These are phyloP conservation scores for Bryum argenteum DNA, from an alignment of 225 moss, liverwort and hornwort genomes.

Conservation along the genomic window DNA sequence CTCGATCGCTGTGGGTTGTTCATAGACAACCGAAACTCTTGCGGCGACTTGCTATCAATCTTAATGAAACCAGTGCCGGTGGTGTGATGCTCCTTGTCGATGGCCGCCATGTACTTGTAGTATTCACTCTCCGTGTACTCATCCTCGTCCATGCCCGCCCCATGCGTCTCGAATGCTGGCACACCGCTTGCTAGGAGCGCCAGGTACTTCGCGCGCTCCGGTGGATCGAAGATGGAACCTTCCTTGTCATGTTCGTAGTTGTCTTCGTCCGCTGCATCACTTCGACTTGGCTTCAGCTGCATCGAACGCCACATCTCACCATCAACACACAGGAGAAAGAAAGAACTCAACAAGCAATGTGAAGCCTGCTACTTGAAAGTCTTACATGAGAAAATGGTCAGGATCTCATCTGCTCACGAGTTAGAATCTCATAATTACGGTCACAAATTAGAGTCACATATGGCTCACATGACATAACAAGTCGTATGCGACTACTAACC, in stretches of 20 bases:
- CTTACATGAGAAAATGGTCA: no score
- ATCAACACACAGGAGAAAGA: background rate
- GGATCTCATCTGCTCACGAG: no score
- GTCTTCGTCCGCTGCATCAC: slow-evolving; percentile 30
- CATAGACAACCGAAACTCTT: slow-evolving; percentile 26
- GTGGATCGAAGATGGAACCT: slow-evolving; percentile 27
- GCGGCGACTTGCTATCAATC: slow-evolving; percentile 20
- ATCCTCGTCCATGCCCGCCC: slow-evolving; percentile 21
- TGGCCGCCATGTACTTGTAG: slow-evolving; percentile 36
- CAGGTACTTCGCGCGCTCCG: slow-evolving; percentile 44
- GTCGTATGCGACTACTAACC: no score
- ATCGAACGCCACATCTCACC: background rate
- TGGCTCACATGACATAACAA: no score
- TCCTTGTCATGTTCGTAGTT: background rate
- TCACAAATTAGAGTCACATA: no score
- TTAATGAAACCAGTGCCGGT: slow-evolving; percentile 46
- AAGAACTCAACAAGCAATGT: background rate
- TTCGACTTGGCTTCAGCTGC: slow-evolving; percentile 36
- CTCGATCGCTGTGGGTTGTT: slow-evolving; percentile 11
- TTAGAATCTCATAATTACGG: no score
- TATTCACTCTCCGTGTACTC: slow-evolving; percentile 50
- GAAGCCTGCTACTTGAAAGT: no score
- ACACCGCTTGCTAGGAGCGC: slow-evolving; percentile 31
- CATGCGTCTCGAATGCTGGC: background rate
- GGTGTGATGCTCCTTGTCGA: slow-evolving; percentile 49